phyloP scores from a whole-genome alignment of 179 eudicot species.

The Amaranthus tricolor region DNA sequence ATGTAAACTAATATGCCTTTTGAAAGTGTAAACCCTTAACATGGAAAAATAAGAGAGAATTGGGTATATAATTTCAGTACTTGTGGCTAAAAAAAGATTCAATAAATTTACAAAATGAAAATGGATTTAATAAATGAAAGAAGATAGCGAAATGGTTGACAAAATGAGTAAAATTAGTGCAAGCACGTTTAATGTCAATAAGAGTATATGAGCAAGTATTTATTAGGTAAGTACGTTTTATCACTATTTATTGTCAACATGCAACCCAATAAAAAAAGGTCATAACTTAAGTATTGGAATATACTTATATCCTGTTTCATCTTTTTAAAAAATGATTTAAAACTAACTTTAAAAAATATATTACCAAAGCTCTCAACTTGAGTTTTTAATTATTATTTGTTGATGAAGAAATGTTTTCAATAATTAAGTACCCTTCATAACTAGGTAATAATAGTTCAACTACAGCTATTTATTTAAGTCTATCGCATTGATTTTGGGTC shows the following conservation, averaged over 20 bases:
- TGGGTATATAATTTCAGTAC: background rate
- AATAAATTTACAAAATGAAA: background rate
- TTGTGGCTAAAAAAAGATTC: background rate
- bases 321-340: background rate
- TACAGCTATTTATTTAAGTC: too few relatives aligned
- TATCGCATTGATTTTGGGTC: too few relatives aligned
- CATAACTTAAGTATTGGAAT: conserved; percentile 13
- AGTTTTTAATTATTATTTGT: background rate
- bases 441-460: too few relatives aligned
- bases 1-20: too few relatives aligned
- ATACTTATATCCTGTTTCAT: conserved; percentile 18
- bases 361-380: conserved; percentile 10
- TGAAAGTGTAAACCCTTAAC: background rate
- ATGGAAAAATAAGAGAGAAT: background rate
- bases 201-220: conserved; percentile 4
- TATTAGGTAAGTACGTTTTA: conserved; percentile 9
- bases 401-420: conserved; percentile 13
- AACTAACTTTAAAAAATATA: too few relatives aligned
- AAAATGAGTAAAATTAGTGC: conserved; percentile 19
- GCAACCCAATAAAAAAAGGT: conserved; percentile 1
- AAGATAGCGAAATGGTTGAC: conserved; percentile 14
- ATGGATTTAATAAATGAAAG: background rate
- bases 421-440: background rate
- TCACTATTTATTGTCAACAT: conserved; percentile 17
- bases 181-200: conserved; percentile 24